Evolutionary conservation across 331 rosid genomes (phyloP), one percentile per base, ranked within the genome.

Genomic region (Pyrus hybrid): DNA sequence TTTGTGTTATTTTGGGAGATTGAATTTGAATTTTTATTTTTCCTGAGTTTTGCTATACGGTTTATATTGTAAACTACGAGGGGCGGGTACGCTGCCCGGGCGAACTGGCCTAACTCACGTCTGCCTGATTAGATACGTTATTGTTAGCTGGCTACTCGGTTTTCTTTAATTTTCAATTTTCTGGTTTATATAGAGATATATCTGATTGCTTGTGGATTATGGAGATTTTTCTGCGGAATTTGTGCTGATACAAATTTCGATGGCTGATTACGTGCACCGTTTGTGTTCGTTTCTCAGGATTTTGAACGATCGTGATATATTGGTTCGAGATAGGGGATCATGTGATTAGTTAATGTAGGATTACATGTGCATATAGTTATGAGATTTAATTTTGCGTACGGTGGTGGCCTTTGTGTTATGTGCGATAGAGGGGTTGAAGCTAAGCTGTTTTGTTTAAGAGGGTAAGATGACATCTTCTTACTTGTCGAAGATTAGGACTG

Each of bases 401-500:
- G 77, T 37, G 83, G 84, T 77, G 69, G 56, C 20, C 65, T 51
- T 72, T 67, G 71, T 49, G 78, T 58, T 77, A 73, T 83, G 73
- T 72, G 83, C 67, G 30, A 29, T 70, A 67, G 67, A 72, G 67
- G 74, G 53, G 43, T 70, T 64, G 85, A 77, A 76, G 79, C 68
- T 32, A 70, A 74, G 71, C 68, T 68, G 47, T 76, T 78, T 30
- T 78, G 75, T 77, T 70, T 82, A 45, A 82, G 87, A 77, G 88
- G 85, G 72, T 90, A 91, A 90, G 77, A 95, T 95, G 99, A 91
- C 93, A 81, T 83, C 96, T 16, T 61, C 81, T 77, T 69, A 84
- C 79, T 82, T 88, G 78, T 90, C 87, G 8, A 86, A 85, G 76
- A 60, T 92, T 25, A 82, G 87, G 83, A 69, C 83, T 45, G 83